Percentiles rank a stretch among this genome's conserved stretches.
Evolutionary conservation across 345 rosid genomes (phyloP).

Genomic region (Acer saccharum): DNA sequence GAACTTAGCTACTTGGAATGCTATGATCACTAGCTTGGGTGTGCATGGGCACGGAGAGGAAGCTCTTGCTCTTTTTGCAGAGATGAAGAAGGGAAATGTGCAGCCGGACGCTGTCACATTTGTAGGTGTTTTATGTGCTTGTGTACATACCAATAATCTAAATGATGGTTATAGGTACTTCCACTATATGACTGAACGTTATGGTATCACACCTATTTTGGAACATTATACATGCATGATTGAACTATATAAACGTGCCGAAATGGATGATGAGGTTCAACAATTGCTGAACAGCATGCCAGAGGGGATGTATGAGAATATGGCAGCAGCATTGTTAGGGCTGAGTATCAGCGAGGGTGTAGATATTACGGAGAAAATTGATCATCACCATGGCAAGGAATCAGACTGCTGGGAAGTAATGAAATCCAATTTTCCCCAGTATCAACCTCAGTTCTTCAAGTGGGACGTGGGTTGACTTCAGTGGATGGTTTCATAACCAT

Average conservation of each 20-base stretch:
- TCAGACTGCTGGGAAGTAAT: background rate
- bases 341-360: background rate
- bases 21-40: constrained; percentile 82
- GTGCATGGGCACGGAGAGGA: constrained; percentile 74
- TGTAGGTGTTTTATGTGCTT: constrained; percentile 72
- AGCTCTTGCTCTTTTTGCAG: constrained; percentile 57
- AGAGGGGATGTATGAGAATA: constrained; percentile 21
- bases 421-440: constrained; percentile 1
- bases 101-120: constrained; percentile 74
- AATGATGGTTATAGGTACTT: constrained; percentile 48
- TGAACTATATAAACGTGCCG: constrained; percentile 50
- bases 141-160: constrained; percentile 54
- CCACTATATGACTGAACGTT: constrained; percentile 45
- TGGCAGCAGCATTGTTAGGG: constrained; percentile 26
- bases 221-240: constrained; percentile 69
- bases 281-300: constrained; percentile 23
- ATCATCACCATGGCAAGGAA: constrained; percentile 16
- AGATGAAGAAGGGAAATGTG: constrained; percentile 49
- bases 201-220: constrained; percentile 47
- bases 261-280: constrained; percentile 26
- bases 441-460: constrained; percentile 36
- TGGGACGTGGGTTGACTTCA: constrained; percentile 43
- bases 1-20: constrained; percentile 74
- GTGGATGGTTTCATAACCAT: background rate
- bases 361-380: constrained; percentile 14